Conservation (phyloP, 345 rosid species). For the Litchi chinensis region DNA sequence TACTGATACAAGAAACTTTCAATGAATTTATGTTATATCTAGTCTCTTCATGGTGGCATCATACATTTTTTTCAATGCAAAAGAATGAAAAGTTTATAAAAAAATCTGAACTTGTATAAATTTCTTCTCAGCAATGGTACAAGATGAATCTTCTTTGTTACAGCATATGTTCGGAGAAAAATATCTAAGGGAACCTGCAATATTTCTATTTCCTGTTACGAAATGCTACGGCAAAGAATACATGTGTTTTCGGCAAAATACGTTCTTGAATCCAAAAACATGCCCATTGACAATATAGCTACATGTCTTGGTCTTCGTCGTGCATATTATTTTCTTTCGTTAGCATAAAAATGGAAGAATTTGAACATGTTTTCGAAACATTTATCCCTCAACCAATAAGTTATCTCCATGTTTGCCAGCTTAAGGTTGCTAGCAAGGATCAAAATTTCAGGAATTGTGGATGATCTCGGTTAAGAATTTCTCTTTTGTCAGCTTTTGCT, state of each 20-base stretch:
- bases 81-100: not conserved
- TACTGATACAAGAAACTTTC: not conserved
- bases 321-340: not conserved
- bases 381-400: not conserved
- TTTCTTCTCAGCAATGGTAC: not conserved
- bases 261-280: not conserved
- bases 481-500: constrained; percentile 4
- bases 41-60: not conserved
- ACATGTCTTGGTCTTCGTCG: not conserved
- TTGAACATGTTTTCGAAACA: not conserved
- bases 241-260: no score
- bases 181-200: not conserved
- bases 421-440: not conserved
- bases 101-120: not conserved
- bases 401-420: constrained; percentile 8
- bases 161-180: not conserved
- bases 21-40: not conserved
- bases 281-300: not conserved
- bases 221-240: not conserved
- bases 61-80: not conserved
- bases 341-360: not conserved
- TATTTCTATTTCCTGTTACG: not conserved
- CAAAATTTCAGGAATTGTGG: not conserved
- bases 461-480: not conserved
- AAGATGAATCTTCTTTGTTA: constrained; percentile 6